Conservation (phyloP, 2,329 filamentous ascomycete genomes). For the Penicillium fuscoglaucum region DNA sequence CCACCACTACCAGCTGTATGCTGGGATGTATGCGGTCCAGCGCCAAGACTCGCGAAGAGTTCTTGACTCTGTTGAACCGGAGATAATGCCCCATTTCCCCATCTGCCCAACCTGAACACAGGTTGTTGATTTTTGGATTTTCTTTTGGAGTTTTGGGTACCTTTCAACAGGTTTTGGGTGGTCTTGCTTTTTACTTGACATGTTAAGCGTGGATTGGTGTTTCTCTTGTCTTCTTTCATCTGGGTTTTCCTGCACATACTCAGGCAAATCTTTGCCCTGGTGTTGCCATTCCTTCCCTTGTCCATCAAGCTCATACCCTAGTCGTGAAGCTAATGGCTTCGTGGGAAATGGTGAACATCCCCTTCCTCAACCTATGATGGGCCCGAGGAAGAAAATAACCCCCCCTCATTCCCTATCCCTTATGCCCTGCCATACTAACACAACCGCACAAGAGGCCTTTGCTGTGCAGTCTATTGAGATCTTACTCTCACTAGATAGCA, state of each 20-base stretch:
- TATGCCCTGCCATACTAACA: slow-evolving; percentile 11
- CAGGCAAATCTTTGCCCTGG: not conserved
- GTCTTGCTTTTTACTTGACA: slow-evolving; percentile 24
- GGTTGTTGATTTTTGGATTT: slow-evolving; percentile 29
- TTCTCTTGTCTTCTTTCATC: slow-evolving; percentile 19
- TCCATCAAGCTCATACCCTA: not conserved
- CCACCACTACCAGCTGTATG: slow-evolving; percentile 94
- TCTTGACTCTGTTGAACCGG: slow-evolving; percentile 75
- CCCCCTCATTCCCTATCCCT: not conserved
- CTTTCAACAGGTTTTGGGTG: slow-evolving; percentile 44
- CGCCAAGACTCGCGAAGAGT: slow-evolving; percentile 93
- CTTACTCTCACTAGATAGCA: slow-evolving; percentile 10
- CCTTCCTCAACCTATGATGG: not conserved
- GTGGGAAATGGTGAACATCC: not conserved
- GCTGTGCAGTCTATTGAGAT: slow-evolving; percentile 7
- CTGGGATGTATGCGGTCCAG: slow-evolving; percentile 92
- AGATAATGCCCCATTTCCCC: slow-evolving; percentile 33
- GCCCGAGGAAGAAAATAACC: not conserved
- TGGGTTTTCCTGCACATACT: slow-evolving; percentile 15
- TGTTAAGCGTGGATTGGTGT: slow-evolving; percentile 25
- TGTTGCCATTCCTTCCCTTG: slow-evolving; percentile 1
- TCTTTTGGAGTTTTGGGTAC: slow-evolving; percentile 40
- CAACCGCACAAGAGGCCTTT: slow-evolving; percentile 11
- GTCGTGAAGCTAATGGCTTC: not conserved
- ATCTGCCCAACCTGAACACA: slow-evolving; percentile 24